Conservation (phyloP, 768 basidiomycete species). For the Lactifluus hygrophoroides region DNA sequence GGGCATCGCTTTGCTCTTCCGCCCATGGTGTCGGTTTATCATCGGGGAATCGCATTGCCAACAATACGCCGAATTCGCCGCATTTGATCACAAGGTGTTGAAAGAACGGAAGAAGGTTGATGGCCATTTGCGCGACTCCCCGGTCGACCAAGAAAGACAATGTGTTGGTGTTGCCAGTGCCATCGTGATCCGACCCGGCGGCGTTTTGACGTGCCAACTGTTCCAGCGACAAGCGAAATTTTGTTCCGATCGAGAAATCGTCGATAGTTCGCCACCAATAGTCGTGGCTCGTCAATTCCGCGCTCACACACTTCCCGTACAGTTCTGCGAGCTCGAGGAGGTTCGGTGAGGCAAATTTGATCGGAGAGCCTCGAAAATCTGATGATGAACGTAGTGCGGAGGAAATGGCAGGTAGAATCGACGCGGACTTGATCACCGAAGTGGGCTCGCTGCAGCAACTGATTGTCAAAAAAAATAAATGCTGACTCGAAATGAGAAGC, state of each 20-base stretch:
- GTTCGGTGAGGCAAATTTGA: constrained; percentile 81
- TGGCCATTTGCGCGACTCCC: constrained; percentile 72
- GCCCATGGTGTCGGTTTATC: constrained; percentile 43
- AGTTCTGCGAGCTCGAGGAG: constrained; percentile 62
- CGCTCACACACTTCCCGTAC: constrained; percentile 41
- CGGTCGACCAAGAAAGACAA: constrained; percentile 56
- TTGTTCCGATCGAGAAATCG: constrained; percentile 52
- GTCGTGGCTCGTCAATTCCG: constrained; percentile 43
- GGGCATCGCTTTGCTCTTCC: constrained; percentile 37
- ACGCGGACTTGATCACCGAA: constrained; percentile 69
- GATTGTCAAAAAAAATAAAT: not conserved
- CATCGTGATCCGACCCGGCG: too few species aligned
- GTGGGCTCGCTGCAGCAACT: constrained; percentile 82
- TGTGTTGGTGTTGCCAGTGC: constrained; percentile 33
- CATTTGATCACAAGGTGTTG: constrained; percentile 80
- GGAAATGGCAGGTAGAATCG: constrained; percentile 56
- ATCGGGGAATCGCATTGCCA: constrained; percentile 47
- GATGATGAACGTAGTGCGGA: constrained; percentile 27
- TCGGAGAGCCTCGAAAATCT: constrained; percentile 31
- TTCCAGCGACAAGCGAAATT: constrained; percentile 59
- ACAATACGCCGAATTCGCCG: constrained; percentile 58
- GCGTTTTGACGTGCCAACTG: constrained; percentile 43
- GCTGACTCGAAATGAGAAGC: constrained; percentile 22
- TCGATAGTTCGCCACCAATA: constrained; percentile 63
- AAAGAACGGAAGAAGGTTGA: constrained; percentile 79